phyloP scores from a whole-genome alignment of 306 rosid species.

The Senna tora region DNA sequence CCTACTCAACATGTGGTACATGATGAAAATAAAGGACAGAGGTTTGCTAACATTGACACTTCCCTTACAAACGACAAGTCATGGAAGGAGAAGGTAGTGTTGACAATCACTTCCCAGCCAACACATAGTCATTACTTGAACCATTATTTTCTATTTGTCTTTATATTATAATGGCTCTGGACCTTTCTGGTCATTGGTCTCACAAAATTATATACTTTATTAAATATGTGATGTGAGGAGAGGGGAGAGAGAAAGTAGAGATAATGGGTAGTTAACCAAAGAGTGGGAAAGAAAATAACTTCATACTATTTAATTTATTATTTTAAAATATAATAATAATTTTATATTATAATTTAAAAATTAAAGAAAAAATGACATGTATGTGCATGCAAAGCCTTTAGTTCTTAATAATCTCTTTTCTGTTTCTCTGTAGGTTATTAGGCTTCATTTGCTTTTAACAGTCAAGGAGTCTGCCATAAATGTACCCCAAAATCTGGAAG shows the following conservation, averaged over 20 bases:
- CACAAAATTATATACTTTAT: too few relatives aligned
- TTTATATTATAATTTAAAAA: too few relatives aligned
- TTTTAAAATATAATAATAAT: too few relatives aligned
- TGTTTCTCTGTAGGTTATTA: conserved; percentile 50
- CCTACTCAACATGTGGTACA: conserved; percentile 4
- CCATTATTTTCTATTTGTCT: not conserved
- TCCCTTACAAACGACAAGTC: conserved; percentile 11
- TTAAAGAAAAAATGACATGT: too few relatives aligned
- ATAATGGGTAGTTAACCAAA: too few relatives aligned
- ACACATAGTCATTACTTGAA: not conserved
- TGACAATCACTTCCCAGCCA: conserved; percentile 2
- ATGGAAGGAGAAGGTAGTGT: conserved; percentile 67
- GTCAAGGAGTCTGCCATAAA: conserved; percentile 81
- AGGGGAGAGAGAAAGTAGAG: too few relatives aligned
- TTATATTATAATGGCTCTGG: too few relatives aligned
- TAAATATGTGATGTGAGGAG: too few relatives aligned
- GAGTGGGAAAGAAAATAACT: too few relatives aligned
- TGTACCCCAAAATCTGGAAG: conserved; percentile 74
- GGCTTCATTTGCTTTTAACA: conserved; percentile 73
- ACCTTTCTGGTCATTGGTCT: too few relatives aligned
- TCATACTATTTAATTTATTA: too few relatives aligned
- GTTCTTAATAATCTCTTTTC: conserved; percentile 6
- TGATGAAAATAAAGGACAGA: conserved; percentile 48
- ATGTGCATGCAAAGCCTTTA: too few relatives aligned
- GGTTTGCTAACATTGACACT: conserved; percentile 53